Percentiles rank a stretch among this genome's conserved stretches.
These are phyloP conservation scores for Rhodotorula babjevae DNA, from an alignment of 768 basidiomycete species.

Conservation along the genomic window DNA sequence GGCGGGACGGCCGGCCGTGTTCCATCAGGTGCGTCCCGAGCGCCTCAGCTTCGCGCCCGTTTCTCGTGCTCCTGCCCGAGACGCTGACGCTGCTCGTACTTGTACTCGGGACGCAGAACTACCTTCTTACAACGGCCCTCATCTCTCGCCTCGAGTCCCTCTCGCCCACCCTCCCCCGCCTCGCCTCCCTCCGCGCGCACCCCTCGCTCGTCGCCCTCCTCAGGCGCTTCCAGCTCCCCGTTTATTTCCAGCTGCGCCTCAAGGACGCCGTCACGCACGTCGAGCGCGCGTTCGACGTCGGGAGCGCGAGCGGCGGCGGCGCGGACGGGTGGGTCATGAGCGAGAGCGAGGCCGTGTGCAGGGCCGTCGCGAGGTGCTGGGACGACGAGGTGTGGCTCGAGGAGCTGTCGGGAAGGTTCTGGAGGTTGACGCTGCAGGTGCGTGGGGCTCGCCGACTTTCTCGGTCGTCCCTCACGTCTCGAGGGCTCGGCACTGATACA, in stretches of 20 bases:
- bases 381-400: constrained; percentile 77
- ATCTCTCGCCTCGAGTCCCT: constrained; percentile 73
- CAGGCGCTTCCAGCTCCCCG: constrained; percentile 87
- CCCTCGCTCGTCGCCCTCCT: constrained; percentile 68
- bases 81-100: too few relatives aligned
- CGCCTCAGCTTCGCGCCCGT: too few relatives aligned
- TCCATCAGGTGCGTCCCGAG: constrained; percentile 63
- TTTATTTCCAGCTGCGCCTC: constrained; percentile 96
- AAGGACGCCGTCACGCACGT: constrained; percentile 78
- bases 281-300: constrained; percentile 60
- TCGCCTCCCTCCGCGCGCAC: constrained; percentile 68
- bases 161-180: constrained; percentile 67
- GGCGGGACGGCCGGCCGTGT: constrained; percentile 83
- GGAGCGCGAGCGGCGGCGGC: constrained; percentile 10
- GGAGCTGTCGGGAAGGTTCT: constrained; percentile 76
- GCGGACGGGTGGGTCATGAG: constrained; percentile 36
- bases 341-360: constrained; percentile 56
- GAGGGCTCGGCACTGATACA: not conserved
- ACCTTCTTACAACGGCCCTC: constrained; percentile 76
- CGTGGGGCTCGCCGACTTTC: constrained; percentile 22
- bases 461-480: too few relatives aligned
- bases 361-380: constrained; percentile 76
- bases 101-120: constrained; percentile 61
- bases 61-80: too few relatives aligned
- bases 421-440: constrained; percentile 87